Conservation (phyloP, 768 basidiomycete species). For the Pisolithus orientalis region DNA sequence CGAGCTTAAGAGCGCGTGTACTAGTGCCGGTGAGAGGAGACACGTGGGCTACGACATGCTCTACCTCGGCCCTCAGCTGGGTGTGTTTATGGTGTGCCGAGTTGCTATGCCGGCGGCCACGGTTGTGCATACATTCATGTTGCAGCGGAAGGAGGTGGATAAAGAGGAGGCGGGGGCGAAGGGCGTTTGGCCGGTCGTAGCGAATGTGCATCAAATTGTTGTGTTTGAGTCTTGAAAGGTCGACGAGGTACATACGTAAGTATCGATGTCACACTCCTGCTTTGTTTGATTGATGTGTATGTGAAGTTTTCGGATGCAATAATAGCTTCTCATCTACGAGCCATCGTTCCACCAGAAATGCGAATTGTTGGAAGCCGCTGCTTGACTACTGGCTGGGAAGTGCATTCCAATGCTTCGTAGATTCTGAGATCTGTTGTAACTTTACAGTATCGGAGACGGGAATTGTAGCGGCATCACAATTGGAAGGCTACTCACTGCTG, state of each 20-base stretch:
- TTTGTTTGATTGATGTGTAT: neutral
- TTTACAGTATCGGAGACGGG: too few relatives aligned
- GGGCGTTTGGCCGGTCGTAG: constrained; percentile 26
- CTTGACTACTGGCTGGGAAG: too few relatives aligned
- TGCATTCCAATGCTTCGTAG: too few relatives aligned
- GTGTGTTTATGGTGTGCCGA: constrained; percentile 25
- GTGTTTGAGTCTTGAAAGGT: constrained; percentile 15
- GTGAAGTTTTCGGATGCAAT: too few relatives aligned
- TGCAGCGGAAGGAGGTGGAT: constrained; percentile 25
- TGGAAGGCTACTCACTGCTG: too few relatives aligned
- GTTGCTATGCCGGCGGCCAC: constrained; percentile 10
- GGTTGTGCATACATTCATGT: constrained; percentile 24
- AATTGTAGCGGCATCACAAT: too few relatives aligned
- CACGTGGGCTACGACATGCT: constrained; percentile 25
- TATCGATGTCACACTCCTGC: neutral
- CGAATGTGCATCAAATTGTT: constrained; percentile 26
- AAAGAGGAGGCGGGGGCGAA: constrained; percentile 21
- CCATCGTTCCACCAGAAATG: neutral
- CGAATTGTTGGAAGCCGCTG: neutral
- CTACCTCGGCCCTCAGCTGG: constrained; percentile 21
- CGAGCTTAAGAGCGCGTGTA: neutral
- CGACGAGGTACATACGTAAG: constrained; percentile 1
- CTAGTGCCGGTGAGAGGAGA: neutral
- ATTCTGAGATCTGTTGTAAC: too few relatives aligned
- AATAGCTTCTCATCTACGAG: too few relatives aligned